phyloP scores from a whole-genome alignment of 768 basidiomycete genomes.

The Suillus subluteus region DNA sequence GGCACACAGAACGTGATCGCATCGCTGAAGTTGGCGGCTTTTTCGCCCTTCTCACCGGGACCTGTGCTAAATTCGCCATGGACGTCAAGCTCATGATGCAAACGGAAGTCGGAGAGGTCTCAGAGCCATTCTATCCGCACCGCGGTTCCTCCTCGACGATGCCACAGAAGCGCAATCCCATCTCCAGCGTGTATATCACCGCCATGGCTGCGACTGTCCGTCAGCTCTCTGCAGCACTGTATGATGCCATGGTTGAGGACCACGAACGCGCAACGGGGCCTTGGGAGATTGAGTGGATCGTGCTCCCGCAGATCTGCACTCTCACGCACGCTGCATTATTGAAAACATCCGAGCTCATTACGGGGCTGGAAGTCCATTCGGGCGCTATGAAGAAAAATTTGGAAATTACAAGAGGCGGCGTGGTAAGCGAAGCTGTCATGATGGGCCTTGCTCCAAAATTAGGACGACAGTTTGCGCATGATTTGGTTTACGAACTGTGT shows the following conservation, averaged over 20 bases:
- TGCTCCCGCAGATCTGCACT: constrained; percentile 47
- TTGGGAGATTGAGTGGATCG: constrained; percentile 57
- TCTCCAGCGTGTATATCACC: constrained; percentile 48
- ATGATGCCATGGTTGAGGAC: constrained; percentile 52
- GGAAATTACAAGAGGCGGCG: constrained; percentile 40
- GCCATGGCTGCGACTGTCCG: constrained; percentile 46
- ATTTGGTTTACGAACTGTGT: constrained; percentile 48
- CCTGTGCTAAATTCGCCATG: constrained; percentile 49
- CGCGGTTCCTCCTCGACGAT: constrained; percentile 53
- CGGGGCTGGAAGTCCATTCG: constrained; percentile 45
- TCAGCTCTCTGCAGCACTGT: constrained; percentile 42
- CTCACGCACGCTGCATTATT: constrained; percentile 43
- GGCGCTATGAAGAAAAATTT: constrained; percentile 46
- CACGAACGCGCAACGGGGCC: constrained; percentile 53
- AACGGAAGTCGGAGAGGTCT: constrained; percentile 48
- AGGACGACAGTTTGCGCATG: constrained; percentile 50
- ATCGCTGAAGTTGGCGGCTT: constrained; percentile 47
- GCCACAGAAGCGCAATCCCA: constrained; percentile 55
- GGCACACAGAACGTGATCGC: constrained; percentile 48
- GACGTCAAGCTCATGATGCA: constrained; percentile 53
- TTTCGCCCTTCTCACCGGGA: constrained; percentile 47
- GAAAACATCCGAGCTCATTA: constrained; percentile 40
- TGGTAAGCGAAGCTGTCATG: constrained; percentile 52
- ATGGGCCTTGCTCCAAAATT: constrained; percentile 46
- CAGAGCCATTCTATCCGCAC: constrained; percentile 46